Evolutionary conservation across 2,329 filamentous ascomycete species (phyloP).

Genomic region (Akanthomyces lecanii): DNA sequence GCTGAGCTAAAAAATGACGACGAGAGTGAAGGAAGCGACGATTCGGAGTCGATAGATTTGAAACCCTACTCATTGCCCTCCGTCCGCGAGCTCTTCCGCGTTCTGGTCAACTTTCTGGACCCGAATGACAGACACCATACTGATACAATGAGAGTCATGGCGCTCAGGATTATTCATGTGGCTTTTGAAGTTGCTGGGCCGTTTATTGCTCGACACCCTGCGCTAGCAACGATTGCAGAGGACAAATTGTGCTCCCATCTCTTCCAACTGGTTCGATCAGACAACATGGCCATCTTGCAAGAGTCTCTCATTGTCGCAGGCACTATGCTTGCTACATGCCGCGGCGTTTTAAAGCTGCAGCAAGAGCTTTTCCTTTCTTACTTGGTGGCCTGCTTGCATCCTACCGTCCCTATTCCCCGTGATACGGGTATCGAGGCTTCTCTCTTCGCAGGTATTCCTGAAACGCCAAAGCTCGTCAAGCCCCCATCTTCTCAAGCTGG

Average conservation of each 20-base stretch:
- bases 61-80: conserved; percentile 91
- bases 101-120: conserved; percentile 88
- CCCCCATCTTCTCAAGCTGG: conserved; percentile 65
- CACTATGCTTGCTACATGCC: conserved; percentile 85
- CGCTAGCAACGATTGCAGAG: conserved; percentile 80
- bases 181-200: conserved; percentile 94
- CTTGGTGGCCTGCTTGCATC: conserved; percentile 87
- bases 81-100: conserved; percentile 89
- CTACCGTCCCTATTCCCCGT: conserved; percentile 86
- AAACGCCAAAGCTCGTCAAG: conserved; percentile 82
- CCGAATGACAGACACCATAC: conserved; percentile 90
- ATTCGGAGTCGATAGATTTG: conserved; percentile 53
- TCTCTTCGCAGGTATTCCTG: conserved; percentile 88
- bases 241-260: conserved; percentile 90
- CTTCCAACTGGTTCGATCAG: conserved; percentile 92
- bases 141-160: conserved; percentile 96
- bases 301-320: conserved; percentile 89
- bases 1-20: conserved; percentile 18
- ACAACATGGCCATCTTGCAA: conserved; percentile 92
- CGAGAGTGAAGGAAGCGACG: conserved; percentile 34
- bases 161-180: conserved; percentile 92
- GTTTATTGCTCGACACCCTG: conserved; percentile 88
- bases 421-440: conserved; percentile 87
- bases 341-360: conserved; percentile 86
- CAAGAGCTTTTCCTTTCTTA: conserved; percentile 96